Evolutionary conservation across 768 basidiomycete species (phyloP).

Genomic region (Psilocybe subaeruginosa): DNA sequence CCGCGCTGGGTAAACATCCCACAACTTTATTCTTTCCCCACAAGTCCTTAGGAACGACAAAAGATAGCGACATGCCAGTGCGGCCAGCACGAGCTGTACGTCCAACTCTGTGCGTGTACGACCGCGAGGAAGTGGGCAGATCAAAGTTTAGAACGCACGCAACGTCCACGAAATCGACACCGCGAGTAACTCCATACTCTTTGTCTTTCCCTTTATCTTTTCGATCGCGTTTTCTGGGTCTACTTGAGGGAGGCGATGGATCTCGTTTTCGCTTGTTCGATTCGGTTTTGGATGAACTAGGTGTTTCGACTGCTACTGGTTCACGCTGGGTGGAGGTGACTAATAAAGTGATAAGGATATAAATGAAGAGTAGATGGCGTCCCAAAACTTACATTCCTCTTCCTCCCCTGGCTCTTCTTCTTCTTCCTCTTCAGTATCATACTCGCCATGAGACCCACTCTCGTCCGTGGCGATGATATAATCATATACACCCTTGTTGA

Average conservation of each 20-base stretch:
- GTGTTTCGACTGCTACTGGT: slow-evolving; percentile 17
- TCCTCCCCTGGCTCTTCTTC: slow-evolving; percentile 39
- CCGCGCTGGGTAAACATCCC: slow-evolving; percentile 66
- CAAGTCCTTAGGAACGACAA: slow-evolving; percentile 70
- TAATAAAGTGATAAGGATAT: slow-evolving; percentile 22
- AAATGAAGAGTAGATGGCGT: not conserved
- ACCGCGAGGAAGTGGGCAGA: slow-evolving; percentile 82
- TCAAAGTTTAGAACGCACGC: slow-evolving; percentile 99
- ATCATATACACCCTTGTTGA: slow-evolving; percentile 97
- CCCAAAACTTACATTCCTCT: slow-evolving; percentile 31
- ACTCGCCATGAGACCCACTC: slow-evolving; percentile 56
- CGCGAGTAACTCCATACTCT: slow-evolving; percentile 94
- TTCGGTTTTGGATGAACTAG: slow-evolving; percentile 20
- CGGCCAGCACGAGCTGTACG: slow-evolving; percentile 96
- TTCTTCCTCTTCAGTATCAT: slow-evolving; percentile 40
- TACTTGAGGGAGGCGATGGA: slow-evolving; percentile 38
- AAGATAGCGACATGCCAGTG: slow-evolving; percentile 89
- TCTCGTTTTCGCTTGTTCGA: slow-evolving; percentile 64
- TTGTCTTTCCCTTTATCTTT: slow-evolving; percentile 61
- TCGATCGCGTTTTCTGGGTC: slow-evolving; percentile 48
- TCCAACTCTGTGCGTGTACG: slow-evolving; percentile 95
- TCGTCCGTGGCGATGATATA: slow-evolving; percentile 99
- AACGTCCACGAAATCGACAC: slow-evolving; percentile 96
- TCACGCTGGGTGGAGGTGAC: slow-evolving; percentile 62
- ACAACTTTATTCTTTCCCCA: slow-evolving; percentile 81